Evolutionary conservation across 2,329 filamentous ascomycete species (phyloP), one percentile per base, ranked within the genome.

Genomic region (Blastomyces emzantsi): DNA sequence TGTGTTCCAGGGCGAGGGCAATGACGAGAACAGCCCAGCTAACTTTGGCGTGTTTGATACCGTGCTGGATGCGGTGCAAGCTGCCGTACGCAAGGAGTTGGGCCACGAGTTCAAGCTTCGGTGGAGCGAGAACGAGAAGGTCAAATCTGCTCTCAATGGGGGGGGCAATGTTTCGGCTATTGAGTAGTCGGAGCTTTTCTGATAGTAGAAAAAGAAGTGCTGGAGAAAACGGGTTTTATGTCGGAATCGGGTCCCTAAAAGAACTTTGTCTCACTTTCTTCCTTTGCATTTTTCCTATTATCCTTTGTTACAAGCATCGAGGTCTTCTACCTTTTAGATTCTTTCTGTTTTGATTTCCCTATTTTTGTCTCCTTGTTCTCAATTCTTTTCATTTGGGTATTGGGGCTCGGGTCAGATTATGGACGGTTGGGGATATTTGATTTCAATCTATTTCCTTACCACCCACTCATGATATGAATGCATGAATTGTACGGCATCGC

Each of bases 1-100:
- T 77, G 88, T 91, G 58, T 90, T 88, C 83, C 87, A 90, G 78
- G 88, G 88, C 66, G 87, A 84, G 22, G 87, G 85, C 64, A 91
- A 91, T 72, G 89, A 91, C 72, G 82, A 87, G 74, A 81, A 90
- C 77, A 91, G 90, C 77, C 88, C 88, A 0, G 88, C 88, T 72
- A 89, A 82, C 78, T 90, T 90, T 71, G 88, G 88, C 67, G 88
- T 91, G 51, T 91, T 91, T 77, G 74, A 79, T 65, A 89, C 90
- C 70, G 88, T 91, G 15, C 79, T 89, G 52, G 87, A 90, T 68
- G 88, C 88, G 0, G 86, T 91, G 61, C 81, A 85, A 77, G 79
- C 85, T 1, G 87, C 87, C 5, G 79, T 90, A 66, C 79, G 80
- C 70, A 89, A 89, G 78, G 81, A 91, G 77, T 77, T 91, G 7